These are phyloP conservation scores for Blastobotrys terrestris DNA, from an alignment of 805 yeast genomes.

Conservation along the genomic window DNA sequence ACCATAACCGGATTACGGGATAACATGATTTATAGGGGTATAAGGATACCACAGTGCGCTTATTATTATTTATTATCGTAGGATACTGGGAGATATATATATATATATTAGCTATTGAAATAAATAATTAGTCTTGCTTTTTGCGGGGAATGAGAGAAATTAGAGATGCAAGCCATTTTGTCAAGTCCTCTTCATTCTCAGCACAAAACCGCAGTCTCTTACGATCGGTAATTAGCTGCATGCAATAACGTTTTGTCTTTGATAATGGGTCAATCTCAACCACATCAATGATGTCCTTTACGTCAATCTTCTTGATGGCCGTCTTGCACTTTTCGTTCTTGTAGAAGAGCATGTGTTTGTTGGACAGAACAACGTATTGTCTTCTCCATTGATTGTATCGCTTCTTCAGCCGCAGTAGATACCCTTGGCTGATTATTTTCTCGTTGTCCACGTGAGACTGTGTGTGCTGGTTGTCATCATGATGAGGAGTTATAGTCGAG, in stretches of 20 bases:
- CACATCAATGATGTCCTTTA: conserved; percentile 25
- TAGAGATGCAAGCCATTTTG: conserved; percentile 44
- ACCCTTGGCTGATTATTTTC: conserved; percentile 38
- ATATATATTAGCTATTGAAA: not conserved
- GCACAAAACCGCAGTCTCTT: conserved; percentile 43
- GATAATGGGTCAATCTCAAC: conserved; percentile 46
- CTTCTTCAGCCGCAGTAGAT: conserved; percentile 36
- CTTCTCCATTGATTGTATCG: conserved; percentile 45
- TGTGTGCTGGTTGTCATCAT: not conserved
- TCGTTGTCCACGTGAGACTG: conserved; percentile 23
- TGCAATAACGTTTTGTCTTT: conserved; percentile 39
- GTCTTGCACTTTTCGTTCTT: conserved; percentile 27
- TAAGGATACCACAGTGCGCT: not conserved
- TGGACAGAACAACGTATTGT: conserved; percentile 40
- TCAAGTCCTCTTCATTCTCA: conserved; percentile 40
- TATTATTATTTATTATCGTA: too few species aligned
- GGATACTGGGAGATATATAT: too few species aligned
- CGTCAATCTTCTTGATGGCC: conserved; percentile 10
- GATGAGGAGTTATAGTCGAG: not conserved
- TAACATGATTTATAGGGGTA: not conserved
- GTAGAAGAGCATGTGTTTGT: conserved; percentile 37
- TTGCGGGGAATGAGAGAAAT: conserved; percentile 24
- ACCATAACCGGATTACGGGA: too few species aligned
- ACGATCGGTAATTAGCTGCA: conserved; percentile 41
- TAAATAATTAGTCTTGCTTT: not conserved